Evolutionary conservation across 371 early-diverging fungal genomes (phyloP).

Genomic region (Lichtheimia ramosa): DNA sequence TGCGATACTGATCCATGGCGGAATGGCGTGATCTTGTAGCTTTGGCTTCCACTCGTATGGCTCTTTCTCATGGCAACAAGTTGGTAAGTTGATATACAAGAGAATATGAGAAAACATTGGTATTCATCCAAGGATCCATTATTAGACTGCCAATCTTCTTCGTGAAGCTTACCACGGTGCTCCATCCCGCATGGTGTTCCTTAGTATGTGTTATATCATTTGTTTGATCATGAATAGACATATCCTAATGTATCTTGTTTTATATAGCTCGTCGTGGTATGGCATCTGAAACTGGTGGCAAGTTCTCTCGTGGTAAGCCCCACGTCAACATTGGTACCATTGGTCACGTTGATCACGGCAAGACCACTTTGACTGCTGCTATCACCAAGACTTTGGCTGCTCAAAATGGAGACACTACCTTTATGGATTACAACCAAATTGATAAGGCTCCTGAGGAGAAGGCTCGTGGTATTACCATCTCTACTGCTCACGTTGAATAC

Average conservation of each 20-base stretch:
- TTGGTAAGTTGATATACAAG: slow-evolving; percentile 24
- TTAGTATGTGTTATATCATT: slow-evolving; percentile 31
- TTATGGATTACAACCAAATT: slow-evolving; percentile 93
- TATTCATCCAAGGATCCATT: background rate
- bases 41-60: slow-evolving; percentile 38
- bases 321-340: slow-evolving; percentile 99
- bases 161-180: slow-evolving; percentile 37
- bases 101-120: too few relatives aligned
- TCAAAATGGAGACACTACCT: slow-evolving; percentile 77
- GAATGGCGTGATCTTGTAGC: slow-evolving; percentile 15
- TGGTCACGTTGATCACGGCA: slow-evolving; percentile 99
- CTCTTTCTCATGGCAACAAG: slow-evolving; percentile 45
- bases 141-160: slow-evolving; percentile 42
- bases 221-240: too few relatives aligned
- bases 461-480: slow-evolving; percentile 97
- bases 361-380: slow-evolving; percentile 99
- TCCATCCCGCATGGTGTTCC: slow-evolving; percentile 43
- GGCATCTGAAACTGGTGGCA: slow-evolving; percentile 51
- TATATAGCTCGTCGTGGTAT: slow-evolving; percentile 43
- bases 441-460: slow-evolving; percentile 98
- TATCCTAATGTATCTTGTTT: too few relatives aligned
- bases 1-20: background rate
- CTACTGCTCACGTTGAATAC: slow-evolving; percentile 96
- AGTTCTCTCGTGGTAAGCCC: slow-evolving; percentile 83
- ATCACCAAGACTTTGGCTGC: slow-evolving; percentile 94